Evolutionary conservation across 2,329 filamentous ascomycete species (phyloP).

Genomic region (Verticillium zaregamsianum): DNA sequence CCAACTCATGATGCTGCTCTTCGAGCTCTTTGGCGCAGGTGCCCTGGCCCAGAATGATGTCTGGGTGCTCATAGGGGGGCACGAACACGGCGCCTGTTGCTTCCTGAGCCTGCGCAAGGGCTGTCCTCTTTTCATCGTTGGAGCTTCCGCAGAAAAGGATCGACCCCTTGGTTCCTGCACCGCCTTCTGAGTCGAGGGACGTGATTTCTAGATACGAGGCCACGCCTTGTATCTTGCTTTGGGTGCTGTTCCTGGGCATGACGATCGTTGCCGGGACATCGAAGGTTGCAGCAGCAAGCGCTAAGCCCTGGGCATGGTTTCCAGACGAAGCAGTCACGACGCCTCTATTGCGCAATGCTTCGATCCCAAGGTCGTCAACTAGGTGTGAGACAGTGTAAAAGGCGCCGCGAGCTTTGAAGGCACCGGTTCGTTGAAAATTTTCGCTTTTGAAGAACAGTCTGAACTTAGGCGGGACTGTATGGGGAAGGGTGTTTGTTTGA

Average conservation of each 20-base stretch:
- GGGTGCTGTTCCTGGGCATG: conserved; percentile 61
- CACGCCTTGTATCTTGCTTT: conserved; percentile 49
- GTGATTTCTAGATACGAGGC: too few species aligned
- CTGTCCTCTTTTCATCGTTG: too few species aligned
- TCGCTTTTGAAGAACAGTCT: conserved; percentile 30
- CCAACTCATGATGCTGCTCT: conserved; percentile 33
- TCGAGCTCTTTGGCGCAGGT: conserved; percentile 50
- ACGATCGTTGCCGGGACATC: conserved; percentile 59
- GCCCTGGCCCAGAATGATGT: too few species aligned
- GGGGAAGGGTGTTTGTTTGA: too few species aligned
- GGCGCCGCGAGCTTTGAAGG: conserved; percentile 63
- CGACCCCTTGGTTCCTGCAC: too few species aligned
- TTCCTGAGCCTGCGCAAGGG: too few species aligned
- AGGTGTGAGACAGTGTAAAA: conserved; percentile 49
- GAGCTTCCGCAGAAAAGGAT: too few species aligned
- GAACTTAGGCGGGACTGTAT: background rate
- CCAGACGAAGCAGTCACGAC: conserved; percentile 31
- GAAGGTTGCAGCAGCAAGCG: conserved; percentile 51
- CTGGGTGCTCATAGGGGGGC: too few species aligned
- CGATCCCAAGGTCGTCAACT: conserved; percentile 46
- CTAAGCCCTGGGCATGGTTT: conserved; percentile 66
- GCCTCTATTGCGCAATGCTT: background rate
- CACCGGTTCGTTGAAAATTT: conserved; percentile 61
- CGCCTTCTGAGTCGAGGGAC: too few species aligned
- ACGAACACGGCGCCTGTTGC: too few species aligned